These are phyloP conservation scores for Stemphylium vesicarium DNA, from an alignment of 2,329 filamentous ascomycete genomes.

Conservation along the genomic window DNA sequence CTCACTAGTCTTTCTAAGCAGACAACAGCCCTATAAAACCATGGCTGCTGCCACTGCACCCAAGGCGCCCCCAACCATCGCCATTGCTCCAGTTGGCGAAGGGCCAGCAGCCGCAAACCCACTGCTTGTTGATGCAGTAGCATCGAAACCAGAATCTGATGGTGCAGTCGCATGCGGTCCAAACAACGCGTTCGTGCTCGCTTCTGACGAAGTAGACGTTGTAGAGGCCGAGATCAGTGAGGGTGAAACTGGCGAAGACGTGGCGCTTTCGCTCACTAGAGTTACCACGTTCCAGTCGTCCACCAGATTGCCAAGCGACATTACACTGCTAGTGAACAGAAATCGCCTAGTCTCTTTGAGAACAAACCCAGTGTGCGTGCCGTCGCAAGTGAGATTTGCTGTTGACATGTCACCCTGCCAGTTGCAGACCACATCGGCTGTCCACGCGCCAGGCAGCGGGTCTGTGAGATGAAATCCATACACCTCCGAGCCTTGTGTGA, in stretches of 20 bases:
- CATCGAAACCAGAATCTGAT: constrained; percentile 17
- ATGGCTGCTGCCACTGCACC: constrained; percentile 32
- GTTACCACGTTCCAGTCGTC: constrained; percentile 7
- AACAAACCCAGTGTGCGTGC: constrained; percentile 18
- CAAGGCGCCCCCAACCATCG: constrained; percentile 30
- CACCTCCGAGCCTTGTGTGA: constrained; percentile 33
- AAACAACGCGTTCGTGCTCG: not conserved
- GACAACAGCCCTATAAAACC: constrained; percentile 22
- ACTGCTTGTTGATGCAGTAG: constrained; percentile 13
- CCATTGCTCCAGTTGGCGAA: constrained; percentile 27
- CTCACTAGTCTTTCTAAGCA: not conserved
- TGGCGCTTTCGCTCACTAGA: constrained; percentile 21
- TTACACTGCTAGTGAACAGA: not conserved
- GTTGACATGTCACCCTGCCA: constrained; percentile 29
- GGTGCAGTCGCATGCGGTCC: constrained; percentile 6
- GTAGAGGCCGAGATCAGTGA: not conserved
- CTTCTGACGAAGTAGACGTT: not conserved
- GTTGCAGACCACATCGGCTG: constrained; percentile 27
- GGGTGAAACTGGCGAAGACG: not conserved
- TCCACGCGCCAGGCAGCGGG: constrained; percentile 25
- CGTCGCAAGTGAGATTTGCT: constrained; percentile 32
- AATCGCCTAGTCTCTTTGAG: not conserved
- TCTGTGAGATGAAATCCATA: constrained; percentile 30
- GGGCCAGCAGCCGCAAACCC: constrained; percentile 27
- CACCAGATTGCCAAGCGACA: too few relatives aligned